These are phyloP conservation scores for Cichorium intybus DNA, from an alignment of 140 eudicot genomes.

Conservation along the genomic window DNA sequence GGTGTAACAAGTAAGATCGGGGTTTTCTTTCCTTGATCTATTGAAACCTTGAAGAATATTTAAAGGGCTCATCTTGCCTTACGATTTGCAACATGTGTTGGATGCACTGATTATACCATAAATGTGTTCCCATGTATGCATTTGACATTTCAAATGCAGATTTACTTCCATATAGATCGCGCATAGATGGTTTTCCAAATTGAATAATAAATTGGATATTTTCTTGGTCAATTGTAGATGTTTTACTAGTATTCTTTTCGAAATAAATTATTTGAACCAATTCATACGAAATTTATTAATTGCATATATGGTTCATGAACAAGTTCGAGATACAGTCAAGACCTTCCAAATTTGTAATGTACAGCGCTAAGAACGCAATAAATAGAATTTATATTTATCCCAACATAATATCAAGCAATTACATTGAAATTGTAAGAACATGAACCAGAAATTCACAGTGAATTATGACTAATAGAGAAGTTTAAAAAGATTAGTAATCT, in stretches of 20 bases:
- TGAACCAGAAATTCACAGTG: too few species aligned
- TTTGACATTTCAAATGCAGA: constrained; percentile 17
- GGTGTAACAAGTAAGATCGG: background rate
- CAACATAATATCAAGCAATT: too few species aligned
- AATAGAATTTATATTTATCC: background rate
- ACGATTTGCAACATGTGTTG: background rate
- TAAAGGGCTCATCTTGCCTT: constrained; percentile 17
- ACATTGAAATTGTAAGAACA: too few species aligned
- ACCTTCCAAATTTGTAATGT: background rate
- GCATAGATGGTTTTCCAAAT: constrained; percentile 4
- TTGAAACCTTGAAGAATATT: constrained; percentile 8
- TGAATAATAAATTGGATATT: background rate
- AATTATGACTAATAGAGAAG: too few species aligned
- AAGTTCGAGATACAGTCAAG: background rate
- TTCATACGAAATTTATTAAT: background rate
- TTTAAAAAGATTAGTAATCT: too few species aligned
- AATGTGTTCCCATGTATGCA: constrained; percentile 17
- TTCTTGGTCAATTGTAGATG: constrained; percentile 2
- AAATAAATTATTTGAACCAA: background rate
- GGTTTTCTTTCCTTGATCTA: constrained; percentile 8
- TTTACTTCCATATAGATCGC: constrained; percentile 15
- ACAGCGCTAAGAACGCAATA: background rate
- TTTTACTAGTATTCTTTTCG: background rate
- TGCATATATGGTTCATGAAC: constrained; percentile 21
- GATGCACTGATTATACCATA: constrained; percentile 12